Conservation (phyloP, 2,329 filamentous ascomycete species). For the Colletotrichum sansevieriae region DNA sequence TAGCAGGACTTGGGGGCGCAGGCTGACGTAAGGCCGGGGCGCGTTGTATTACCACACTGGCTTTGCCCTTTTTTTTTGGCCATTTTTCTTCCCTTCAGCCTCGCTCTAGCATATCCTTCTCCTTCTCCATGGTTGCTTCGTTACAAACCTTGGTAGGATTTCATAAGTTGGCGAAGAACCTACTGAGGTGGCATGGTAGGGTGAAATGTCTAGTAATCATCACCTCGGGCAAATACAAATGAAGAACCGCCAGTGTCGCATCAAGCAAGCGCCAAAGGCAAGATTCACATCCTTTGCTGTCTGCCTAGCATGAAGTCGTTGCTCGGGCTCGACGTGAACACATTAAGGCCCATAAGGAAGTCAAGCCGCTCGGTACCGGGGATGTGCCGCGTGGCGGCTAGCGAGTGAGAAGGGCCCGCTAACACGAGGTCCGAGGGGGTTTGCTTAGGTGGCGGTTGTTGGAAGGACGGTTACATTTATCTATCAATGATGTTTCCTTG, state of each 20-base stretch:
- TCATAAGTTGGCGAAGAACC: too few relatives aligned
- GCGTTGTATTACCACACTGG: too few relatives aligned
- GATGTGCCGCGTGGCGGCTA: neutral
- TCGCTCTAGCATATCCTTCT: too few relatives aligned
- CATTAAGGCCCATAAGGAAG: neutral
- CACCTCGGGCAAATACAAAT: neutral
- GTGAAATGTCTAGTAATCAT: neutral
- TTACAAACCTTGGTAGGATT: too few relatives aligned
- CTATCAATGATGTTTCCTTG: too few relatives aligned
- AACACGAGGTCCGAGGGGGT: constrained; percentile 14
- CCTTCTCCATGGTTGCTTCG: too few relatives aligned
- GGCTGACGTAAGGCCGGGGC: too few relatives aligned
- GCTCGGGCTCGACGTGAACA: neutral
- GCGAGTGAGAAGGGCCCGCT: constrained; percentile 6
- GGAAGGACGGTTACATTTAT: too few relatives aligned
- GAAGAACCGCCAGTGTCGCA: neutral
- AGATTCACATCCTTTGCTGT: neutral
- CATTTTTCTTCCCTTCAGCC: too few relatives aligned
- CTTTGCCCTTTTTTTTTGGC: too few relatives aligned
- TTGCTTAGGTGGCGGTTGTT: neutral
- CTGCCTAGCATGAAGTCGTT: constrained; percentile 9
- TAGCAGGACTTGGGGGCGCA: too few relatives aligned
- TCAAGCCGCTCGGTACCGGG: neutral
- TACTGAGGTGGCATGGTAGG: neutral
- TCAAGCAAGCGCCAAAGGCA: neutral